A percentile compares a stretch with the other conserved stretches of the same genome.
These are phyloP conservation scores for Piedraia hortae DNA, from an alignment of 2,329 filamentous ascomycete genomes.

Conservation along the genomic window DNA sequence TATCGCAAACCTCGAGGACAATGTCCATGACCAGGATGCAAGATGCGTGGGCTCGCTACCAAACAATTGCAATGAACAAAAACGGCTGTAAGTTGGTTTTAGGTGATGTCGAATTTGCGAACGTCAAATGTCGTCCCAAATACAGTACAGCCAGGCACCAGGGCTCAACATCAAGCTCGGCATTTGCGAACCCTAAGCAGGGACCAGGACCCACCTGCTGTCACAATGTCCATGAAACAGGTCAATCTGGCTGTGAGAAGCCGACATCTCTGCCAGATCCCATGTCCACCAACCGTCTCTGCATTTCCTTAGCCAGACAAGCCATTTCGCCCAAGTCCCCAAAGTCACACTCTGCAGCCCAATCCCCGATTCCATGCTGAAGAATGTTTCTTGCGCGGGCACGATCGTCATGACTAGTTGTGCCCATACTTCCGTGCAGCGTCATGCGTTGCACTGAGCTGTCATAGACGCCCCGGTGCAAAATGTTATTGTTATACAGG, in stretches of 20 bases:
- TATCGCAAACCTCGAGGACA: slow-evolving; percentile 63
- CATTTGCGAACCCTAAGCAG: too few species aligned
- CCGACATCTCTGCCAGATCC: slow-evolving; percentile 35
- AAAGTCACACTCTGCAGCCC: slow-evolving; percentile 34
- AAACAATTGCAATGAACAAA: too few species aligned
- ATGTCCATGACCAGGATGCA: slow-evolving; percentile 85
- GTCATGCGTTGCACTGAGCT: slow-evolving; percentile 34
- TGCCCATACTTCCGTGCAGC: slow-evolving; percentile 44
- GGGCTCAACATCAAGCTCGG: too few species aligned
- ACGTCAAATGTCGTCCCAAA: too few species aligned
- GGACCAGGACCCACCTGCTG: too few species aligned
- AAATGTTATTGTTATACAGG: slow-evolving; percentile 77
- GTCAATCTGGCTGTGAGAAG: slow-evolving; percentile 30
- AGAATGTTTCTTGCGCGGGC: slow-evolving; percentile 42
- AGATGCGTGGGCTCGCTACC: too few species aligned
- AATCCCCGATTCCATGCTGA: slow-evolving; percentile 44
- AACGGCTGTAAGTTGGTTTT: too few species aligned
- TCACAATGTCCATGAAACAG: too few species aligned
- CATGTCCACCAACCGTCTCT: slow-evolving; percentile 31
- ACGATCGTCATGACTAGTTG: slow-evolving; percentile 22
- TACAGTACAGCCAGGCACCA: too few species aligned
- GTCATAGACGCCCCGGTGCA: slow-evolving; percentile 44
- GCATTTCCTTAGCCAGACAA: slow-evolving; percentile 33
- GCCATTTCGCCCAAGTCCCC: slow-evolving; percentile 16
- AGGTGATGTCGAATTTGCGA: too few species aligned